Base-by-base conservation (phyloP, 2,329 filamentous ascomycete genomes). In the Exophiala sideris region DNA sequence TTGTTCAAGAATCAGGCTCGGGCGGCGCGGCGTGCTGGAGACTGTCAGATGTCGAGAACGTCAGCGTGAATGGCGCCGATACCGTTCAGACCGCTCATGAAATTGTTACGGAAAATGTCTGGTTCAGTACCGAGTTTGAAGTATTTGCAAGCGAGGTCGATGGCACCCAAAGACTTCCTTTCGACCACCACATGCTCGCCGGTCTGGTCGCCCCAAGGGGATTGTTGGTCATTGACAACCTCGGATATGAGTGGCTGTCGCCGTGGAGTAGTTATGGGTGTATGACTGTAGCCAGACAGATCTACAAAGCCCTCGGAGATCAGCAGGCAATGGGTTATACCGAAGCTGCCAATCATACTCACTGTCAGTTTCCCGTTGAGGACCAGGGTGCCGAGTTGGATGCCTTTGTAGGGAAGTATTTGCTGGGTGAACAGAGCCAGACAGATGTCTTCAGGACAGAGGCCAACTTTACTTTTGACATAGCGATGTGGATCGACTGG, bases 11-110 rank as follows among this genome's bases (percentile, higher is more conserved):
- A 69, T 83, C 80, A 5, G 82, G 82, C 16, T 78, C 81, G 0
- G 82, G 82, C 50, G 82, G 81, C 38, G 75, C 81, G 16, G 81
- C 80, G 12, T 84, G 81, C 71, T 85, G 82, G 81, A 78, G 81
- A 52, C 74, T 82, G 60, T 76, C 74, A 3, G 76, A 80, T 63
- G 65, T 68, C 35, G 68, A 82, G 65, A 76, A 82, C 61, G 29
- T 50, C 16, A 50, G 48, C 33, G 48, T 50, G 16, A 66, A 65
- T 52, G 68, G 74, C 41, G 80, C 80, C 48, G 75, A 77, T 67
- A 82, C 81, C 66, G 81, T 84, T 63, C 82, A 86, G 70, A 84
- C 81, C 0, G 78, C 81, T 0, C 66, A 70, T 24, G 71, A 85
- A 70, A 84, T 85, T 60, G 72, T 84, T 3, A 71, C 69, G 33